Base-by-base conservation (phyloP, 257 asterid genomes). In the Scutellaria minor region DNA sequence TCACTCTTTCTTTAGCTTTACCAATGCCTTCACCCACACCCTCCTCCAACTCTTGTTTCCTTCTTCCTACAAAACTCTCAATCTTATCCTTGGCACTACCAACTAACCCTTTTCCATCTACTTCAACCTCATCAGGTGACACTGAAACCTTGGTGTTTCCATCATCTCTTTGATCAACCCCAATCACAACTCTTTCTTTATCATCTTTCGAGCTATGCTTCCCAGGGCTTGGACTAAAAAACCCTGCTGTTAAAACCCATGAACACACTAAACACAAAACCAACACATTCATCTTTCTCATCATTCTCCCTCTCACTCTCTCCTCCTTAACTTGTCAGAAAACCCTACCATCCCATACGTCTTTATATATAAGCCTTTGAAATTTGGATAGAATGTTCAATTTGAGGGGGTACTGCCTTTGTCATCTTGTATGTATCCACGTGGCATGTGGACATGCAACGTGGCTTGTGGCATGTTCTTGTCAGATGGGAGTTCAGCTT, bases 181-280 rank as follows among this genome's bases (percentile, higher is more conserved):
- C 84, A 31, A 83, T 84, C 4, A 79, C 83, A 15, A 87, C 86
- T 14, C 70, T 81, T 51, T 78, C 81, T 57, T 75, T 75, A 24
- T 66, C 77, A 5, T 72, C 77, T 3, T 75, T 42, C 0, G 68
- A 8, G 10, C 71, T 50, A 1, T 72, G 79, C 22, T 75, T 75
- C 0, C 71, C 72, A 11, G 78, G 76, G 76, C 39, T 64, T n/a
- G 81, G 79, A 56, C 72, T 56, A 9, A 79, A 71, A 44, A 83
- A 46, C 24, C 79, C 74, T 31, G 87, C 71, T 0, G 80, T 54
- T 1, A 54, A 78, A 11, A 83, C 68, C 8, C 82, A 70, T 9
- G 82, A 64, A 22, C 61, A 61, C 7, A 77, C 59, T 8, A 79
- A 68, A 77, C 78, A 66, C 40, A 83, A 51, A 9, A 75, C 79